Evolutionary conservation across 352 stramenopile genomes (phyloP).

Genomic region (Phytophthora fragariae): DNA sequence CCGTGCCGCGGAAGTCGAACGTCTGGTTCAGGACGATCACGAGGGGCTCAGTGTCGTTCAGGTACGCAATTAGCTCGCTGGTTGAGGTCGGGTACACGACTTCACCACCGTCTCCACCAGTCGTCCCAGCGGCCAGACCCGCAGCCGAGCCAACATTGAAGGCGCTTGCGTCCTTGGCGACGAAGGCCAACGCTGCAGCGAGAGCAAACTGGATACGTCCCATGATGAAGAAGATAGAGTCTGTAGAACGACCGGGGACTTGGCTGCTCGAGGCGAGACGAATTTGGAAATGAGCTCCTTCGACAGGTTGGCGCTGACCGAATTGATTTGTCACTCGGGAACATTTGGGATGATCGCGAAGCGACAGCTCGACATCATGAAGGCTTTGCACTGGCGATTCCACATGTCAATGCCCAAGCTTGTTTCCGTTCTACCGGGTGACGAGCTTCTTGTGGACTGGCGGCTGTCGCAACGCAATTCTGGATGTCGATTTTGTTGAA

Average conservation of each 20-base stretch:
- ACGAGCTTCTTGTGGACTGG: slow-evolving; percentile 16
- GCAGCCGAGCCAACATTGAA: slow-evolving; percentile 31
- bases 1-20: slow-evolving; percentile 50
- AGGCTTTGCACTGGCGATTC: slow-evolving; percentile 8
- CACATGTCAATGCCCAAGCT: slow-evolving; percentile 23
- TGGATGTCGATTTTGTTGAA: not conserved
- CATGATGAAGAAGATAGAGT: slow-evolving; percentile 9
- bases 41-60: slow-evolving; percentile 31
- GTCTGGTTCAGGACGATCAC: slow-evolving; percentile 50
- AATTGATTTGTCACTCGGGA: not conserved
- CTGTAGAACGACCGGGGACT: not conserved
- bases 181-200: slow-evolving; percentile 12
- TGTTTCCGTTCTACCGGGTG: slow-evolving; percentile 23
- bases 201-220: slow-evolving; percentile 20
- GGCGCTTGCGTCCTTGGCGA: slow-evolving; percentile 14
- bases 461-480: not conserved
- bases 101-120: slow-evolving; percentile 35
- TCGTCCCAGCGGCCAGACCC: slow-evolving; percentile 39
- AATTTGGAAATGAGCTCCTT: slow-evolving; percentile 29
- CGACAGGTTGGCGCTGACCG: no score
- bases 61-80: slow-evolving; percentile 38
- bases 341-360: not conserved
- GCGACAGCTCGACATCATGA: not conserved
- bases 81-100: slow-evolving; percentile 39
- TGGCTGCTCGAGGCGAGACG: slow-evolving; percentile 11